Evolutionary conservation across 257 asterid species (phyloP), one percentile per base, ranked within the genome.

Genomic region (Scutellaria minor): DNA sequence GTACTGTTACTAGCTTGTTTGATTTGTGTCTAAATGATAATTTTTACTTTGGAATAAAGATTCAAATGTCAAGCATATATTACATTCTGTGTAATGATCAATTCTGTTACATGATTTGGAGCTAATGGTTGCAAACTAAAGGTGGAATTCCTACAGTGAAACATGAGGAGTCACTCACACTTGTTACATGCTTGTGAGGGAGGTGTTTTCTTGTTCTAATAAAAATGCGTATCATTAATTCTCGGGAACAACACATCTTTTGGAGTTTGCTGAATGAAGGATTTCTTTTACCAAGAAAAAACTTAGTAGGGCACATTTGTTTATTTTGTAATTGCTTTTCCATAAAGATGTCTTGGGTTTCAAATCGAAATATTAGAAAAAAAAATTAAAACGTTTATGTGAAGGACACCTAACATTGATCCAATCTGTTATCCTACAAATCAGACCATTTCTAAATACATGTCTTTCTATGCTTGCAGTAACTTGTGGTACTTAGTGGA

Each of bases 241-340:
- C 42, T 39, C 14, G 45, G 76, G 61, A 20, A 59, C 35, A 56
- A 20, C n/a, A 24, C 10, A 45, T 13, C 15, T 41, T 51, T 50
- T 53, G 64, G 24, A 59, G 68, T 31, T 67, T 61, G 55, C 56
- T 66, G 48, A 45, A 22, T 68, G 67, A 54, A 58, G 18, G 15
- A 37, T 40, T 66, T 47, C 14, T 56, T 50, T 62, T 57, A 42
- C 41, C 14, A 2, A 24, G 11, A 27, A 52, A 22, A 75, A 68
- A 15, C 55, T 73, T 39, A 31, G 46, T 11, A 48, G 40, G 51
- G 50, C 72, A 61, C 58, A 22, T 54, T 77, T 71, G 27, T 24
- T 56, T 27, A 50, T 42, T 53, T 46, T 22, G 22, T 57, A 9
- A 50, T 41, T 76, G 63, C 40, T 78, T 72, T 73, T 53, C 13